phyloP scores from a whole-genome alignment of 441 rosid genomes.

The Biscutella laevigata region DNA sequence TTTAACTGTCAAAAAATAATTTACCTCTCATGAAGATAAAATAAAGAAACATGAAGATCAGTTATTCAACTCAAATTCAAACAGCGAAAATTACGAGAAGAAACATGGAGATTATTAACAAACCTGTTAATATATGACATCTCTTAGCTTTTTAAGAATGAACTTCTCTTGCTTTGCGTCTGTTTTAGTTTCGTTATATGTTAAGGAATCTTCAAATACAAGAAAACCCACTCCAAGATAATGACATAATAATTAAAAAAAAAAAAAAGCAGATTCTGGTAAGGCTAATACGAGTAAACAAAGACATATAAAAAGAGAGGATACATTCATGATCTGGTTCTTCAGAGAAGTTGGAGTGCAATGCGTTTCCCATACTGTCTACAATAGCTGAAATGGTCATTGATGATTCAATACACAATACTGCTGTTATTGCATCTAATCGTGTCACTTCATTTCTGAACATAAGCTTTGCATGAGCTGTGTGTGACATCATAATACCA shows the following conservation, averaged over 20 bases:
- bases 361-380: constrained; percentile 74
- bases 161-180: constrained; percentile 72
- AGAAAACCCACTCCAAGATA: too few species aligned
- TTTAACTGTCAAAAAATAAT: too few species aligned
- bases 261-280: too few species aligned
- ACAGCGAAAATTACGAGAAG: too few species aligned
- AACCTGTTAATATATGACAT: constrained; percentile 26
- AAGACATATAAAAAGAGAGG: too few species aligned
- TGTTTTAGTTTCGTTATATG: constrained; percentile 26
- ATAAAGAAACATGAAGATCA: too few species aligned
- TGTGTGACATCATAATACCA: constrained; percentile 2
- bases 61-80: too few species aligned
- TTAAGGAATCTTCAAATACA: constrained; percentile 26
- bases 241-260: too few species aligned
- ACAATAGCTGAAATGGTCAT: constrained; percentile 93
- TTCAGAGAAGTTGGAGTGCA: constrained; percentile 83
- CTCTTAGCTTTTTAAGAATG: constrained; percentile 66
- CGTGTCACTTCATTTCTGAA: constrained; percentile 83
- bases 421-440: constrained; percentile 84
- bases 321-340: constrained; percentile 86
- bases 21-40: too few species aligned
- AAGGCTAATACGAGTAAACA: too few species aligned
- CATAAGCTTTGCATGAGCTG: constrained; percentile 97
- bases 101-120: too few species aligned
- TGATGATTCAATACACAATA: constrained; percentile 81